A percentile compares a stretch with the other conserved stretches of the same genome.
Evolutionary conservation across 345 rosid species (phyloP).

Genomic region (Linum usitatissimum): DNA sequence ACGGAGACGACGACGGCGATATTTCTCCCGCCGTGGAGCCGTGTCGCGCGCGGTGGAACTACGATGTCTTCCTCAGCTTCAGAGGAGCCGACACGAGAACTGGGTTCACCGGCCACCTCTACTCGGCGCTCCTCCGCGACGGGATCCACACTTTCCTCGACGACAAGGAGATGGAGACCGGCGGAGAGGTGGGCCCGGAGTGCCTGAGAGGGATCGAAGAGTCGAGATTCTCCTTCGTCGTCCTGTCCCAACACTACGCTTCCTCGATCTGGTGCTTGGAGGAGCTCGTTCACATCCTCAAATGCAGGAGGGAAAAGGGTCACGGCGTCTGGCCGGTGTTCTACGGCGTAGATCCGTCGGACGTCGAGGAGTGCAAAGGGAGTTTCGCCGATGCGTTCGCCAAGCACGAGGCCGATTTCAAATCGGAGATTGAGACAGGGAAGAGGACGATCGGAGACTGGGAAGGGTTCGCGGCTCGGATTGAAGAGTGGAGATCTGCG

Average conservation of each 20-base stretch:
- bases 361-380: not conserved
- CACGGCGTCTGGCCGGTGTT: constrained; percentile 3
- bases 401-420: not conserved
- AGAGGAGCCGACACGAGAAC: constrained; percentile 2
- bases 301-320: not conserved
- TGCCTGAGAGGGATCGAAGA: constrained; percentile 1
- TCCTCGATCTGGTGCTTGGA: constrained; percentile 5
- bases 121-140: not conserved
- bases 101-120: constrained; percentile 1
- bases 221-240: not conserved
- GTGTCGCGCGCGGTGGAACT: not conserved
- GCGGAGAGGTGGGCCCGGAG: not conserved
- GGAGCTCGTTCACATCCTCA: not conserved
- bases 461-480: not conserved
- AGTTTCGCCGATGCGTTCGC: not conserved
- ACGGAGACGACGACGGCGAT: not conserved
- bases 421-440: not conserved
- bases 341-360: not conserved
- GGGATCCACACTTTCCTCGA: constrained; percentile 3
- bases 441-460: not conserved
- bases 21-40: not conserved
- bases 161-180: not conserved
- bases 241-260: constrained; percentile 1
- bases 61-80: constrained; percentile 5
- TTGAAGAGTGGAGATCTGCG: not conserved